Conservation (phyloP, 768 basidiomycete genomes). For the Zangia roseola region DNA sequence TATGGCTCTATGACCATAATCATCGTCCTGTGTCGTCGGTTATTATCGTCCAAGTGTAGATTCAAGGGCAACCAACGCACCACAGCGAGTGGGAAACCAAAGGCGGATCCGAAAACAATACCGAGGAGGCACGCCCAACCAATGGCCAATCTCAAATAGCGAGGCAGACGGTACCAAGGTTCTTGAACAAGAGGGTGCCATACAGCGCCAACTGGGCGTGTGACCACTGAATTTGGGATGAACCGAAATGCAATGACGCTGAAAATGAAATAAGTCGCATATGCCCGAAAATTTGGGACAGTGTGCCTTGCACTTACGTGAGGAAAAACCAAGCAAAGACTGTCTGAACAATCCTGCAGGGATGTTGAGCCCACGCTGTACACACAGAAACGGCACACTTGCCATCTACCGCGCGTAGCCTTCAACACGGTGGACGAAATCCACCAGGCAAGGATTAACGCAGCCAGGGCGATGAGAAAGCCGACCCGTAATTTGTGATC, state of each 20-base stretch:
- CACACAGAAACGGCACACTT: slow-evolving; percentile 16
- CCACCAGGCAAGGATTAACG: slow-evolving; percentile 82
- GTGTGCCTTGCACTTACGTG: slow-evolving; percentile 41
- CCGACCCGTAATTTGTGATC: slow-evolving; percentile 37
- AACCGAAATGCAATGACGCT: slow-evolving; percentile 84
- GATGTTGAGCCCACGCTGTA: neutral
- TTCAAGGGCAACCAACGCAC: slow-evolving; percentile 35
- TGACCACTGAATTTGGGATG: slow-evolving; percentile 68
- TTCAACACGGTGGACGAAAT: slow-evolving; percentile 67
- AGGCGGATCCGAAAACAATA: slow-evolving; percentile 84
- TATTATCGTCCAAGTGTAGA: slow-evolving; percentile 9
- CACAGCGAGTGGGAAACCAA: slow-evolving; percentile 64
- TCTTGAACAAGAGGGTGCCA: slow-evolving; percentile 66
- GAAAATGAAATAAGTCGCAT: neutral
- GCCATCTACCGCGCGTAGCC: slow-evolving; percentile 77
- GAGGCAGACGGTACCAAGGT: slow-evolving; percentile 67
- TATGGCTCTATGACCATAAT: slow-evolving; percentile 79
- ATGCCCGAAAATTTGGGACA: neutral
- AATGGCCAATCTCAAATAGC: slow-evolving; percentile 51
- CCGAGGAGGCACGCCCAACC: slow-evolving; percentile 79
- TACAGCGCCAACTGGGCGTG: slow-evolving; percentile 66
- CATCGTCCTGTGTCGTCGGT: slow-evolving; percentile 45
- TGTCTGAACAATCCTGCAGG: slow-evolving; percentile 71
- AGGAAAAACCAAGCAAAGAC: slow-evolving; percentile 84
- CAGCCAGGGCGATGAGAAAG: slow-evolving; percentile 51